Base-by-base conservation (phyloP, 805 yeast genomes). In the Sugiyamaella mastotermitis region DNA sequence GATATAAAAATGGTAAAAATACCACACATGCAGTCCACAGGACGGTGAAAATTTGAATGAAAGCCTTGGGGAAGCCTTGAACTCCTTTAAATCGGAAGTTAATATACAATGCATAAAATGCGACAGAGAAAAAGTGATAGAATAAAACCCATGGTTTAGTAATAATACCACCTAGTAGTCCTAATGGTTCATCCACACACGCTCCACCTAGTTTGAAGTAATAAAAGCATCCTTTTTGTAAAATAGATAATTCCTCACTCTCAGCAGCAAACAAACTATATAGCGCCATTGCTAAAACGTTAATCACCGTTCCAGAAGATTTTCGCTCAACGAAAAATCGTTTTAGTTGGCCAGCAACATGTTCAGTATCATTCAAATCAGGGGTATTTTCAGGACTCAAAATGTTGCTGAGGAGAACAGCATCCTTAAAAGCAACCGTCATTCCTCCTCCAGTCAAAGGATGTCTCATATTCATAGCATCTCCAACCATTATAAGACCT, bases 401-500 rank as follows among this genome's bases (percentile, higher is more conserved):
- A 27, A 83, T 61, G 49, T 73, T 71, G 14, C 83, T 76, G 32
- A 87, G 68, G 23, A 83, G 57, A 0, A 72, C 81, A 3, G 85
- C 83, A 60, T 92, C 98, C 56, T 79, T 83, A 43, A 92, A 66
- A 2, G 96, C 97, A 30, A 92, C 98, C 18, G 97, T 87, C 98
- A 92, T 92, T 45, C 98, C 98, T 47, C 98, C 98, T 37, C 98
- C 98, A 1, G 97, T 92, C 45, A 92, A 72, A 19, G 98, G 98
- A 59, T 92, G 98, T 58, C 98, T 74, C 97, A 92, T 92, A 60
- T 92, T 92, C 50, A 88, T 69, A 1, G 98, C 84, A 59, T 92
- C 98, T 34, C 98, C 98, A 24, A 92, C 57, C 49, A 90, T 71
- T 25, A 92, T 68, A 33, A 86, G 65, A 9, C 98, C 98, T 8